Conservation (phyloP, 495 filamentous ascomycete genomes). For the Aspergillus nanangensis region DNA sequence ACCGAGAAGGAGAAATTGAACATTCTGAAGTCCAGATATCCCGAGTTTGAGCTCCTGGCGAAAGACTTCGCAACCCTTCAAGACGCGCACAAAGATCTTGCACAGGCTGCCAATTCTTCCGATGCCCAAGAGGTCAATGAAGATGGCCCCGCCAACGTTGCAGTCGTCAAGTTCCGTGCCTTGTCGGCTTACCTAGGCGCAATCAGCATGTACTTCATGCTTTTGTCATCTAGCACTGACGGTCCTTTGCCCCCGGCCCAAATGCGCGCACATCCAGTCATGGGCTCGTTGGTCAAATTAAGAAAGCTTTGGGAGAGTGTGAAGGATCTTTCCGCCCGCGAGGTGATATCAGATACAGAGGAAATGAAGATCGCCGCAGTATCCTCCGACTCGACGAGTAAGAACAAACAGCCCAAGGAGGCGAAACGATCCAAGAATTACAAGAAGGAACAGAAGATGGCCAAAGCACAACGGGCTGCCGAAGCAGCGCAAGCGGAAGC, state of each 20-base stretch:
- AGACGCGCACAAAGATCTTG: conserved; percentile 52
- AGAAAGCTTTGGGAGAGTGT: conserved; percentile 75
- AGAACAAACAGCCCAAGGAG: conserved; percentile 15
- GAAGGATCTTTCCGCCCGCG: conserved; percentile 45
- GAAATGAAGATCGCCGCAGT: too few species aligned
- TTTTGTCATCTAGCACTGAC: conserved; percentile 69
- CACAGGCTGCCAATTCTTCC: conserved; percentile 51
- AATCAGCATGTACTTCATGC: conserved; percentile 88
- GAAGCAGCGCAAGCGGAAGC: conserved; percentile 48
- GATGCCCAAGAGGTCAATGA: conserved; percentile 34
- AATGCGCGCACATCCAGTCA: conserved; percentile 81
- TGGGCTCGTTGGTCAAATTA: conserved; percentile 77
- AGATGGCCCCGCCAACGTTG: conserved; percentile 35
- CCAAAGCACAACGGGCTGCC: conserved; percentile 45
- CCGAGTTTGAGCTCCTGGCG: conserved; percentile 82
- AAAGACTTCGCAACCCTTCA: conserved; percentile 76
- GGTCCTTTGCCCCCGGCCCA: conserved; percentile 61
- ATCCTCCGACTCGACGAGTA: too few species aligned
- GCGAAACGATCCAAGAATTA: conserved; percentile 22
- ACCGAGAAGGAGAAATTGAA: conserved; percentile 66
- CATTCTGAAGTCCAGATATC: conserved; percentile 75
- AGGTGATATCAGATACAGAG: too few species aligned
- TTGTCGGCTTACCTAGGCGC: conserved; percentile 79
- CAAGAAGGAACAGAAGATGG: conserved; percentile 43
- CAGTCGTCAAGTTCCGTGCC: conserved; percentile 69